Conservation (phyloP, 192 early-diverging fungal species). For the Coemansia sp. region DNA sequence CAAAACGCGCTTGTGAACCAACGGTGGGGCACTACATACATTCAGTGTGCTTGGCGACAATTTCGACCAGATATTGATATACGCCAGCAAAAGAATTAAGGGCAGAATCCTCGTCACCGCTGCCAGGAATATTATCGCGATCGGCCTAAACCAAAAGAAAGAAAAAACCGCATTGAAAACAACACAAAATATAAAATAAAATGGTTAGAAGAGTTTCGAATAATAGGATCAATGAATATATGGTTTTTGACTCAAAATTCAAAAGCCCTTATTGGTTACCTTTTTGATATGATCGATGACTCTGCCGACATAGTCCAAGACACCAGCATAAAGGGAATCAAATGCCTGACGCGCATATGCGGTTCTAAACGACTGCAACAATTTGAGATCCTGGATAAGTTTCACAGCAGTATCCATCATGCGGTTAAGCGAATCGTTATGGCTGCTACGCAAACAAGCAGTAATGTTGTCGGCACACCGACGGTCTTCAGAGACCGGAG, state of each 20-base stretch:
- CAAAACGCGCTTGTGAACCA: too few relatives aligned
- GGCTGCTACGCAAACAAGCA: conserved; percentile 17
- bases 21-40: conserved; percentile 28
- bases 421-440: conserved; percentile 13
- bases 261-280: conserved; percentile 13
- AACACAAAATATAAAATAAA: not conserved
- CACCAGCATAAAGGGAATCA: conserved; percentile 26
- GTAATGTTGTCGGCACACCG: conserved; percentile 14
- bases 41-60: conserved; percentile 50
- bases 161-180: not conserved
- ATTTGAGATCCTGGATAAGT: conserved; percentile 43
- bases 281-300: conserved; percentile 25
- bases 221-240: not conserved
- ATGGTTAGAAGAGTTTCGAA: not conserved
- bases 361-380: conserved; percentile 27
- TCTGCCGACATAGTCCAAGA: conserved; percentile 37
- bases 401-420: conserved; percentile 33
- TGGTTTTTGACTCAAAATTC: too few relatives aligned
- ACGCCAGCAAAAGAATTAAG: conserved; percentile 34
- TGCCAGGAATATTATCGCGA: not conserved
- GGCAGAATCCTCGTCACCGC: conserved; percentile 18
- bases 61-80: conserved; percentile 48
- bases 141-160: conserved; percentile 27
- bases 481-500: conserved; percentile 25
- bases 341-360: conserved; percentile 21